Evolutionary conservation across 2,329 filamentous ascomycete genomes (phyloP).

Genomic region (Fusarium nanum): DNA sequence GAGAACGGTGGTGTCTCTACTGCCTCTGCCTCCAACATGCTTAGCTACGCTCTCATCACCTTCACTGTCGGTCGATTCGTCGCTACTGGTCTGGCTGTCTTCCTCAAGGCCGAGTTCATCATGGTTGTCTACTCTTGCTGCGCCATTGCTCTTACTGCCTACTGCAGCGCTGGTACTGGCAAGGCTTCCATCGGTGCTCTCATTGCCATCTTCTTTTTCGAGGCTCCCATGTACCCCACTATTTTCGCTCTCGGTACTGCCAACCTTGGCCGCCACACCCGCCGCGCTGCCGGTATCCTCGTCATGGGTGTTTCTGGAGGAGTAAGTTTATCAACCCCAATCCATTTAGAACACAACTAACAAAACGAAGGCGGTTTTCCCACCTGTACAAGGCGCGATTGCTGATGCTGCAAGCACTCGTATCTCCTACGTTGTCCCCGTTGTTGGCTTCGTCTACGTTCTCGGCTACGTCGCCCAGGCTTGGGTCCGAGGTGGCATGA

Average conservation of each 20-base stretch:
- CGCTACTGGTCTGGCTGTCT: conserved; percentile 71
- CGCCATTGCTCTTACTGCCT: conserved; percentile 69
- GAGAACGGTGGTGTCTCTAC: conserved; percentile 67
- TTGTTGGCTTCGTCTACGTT: conserved; percentile 43
- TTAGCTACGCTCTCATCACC: conserved; percentile 79
- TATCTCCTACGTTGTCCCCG: conserved; percentile 41
- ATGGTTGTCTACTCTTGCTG: conserved; percentile 71
- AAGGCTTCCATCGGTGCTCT: conserved; percentile 70
- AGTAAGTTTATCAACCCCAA: background rate
- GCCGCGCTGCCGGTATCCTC: conserved; percentile 78
- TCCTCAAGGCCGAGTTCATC: conserved; percentile 75
- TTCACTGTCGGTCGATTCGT: conserved; percentile 80
- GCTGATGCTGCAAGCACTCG: conserved; percentile 42
- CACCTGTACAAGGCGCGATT: conserved; percentile 36
- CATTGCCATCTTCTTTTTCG: conserved; percentile 79
- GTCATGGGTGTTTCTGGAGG: conserved; percentile 78
- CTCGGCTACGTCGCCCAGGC: conserved; percentile 34
- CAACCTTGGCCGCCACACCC: conserved; percentile 79
- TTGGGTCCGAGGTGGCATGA: conserved; percentile 39
- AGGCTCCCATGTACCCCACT: conserved; percentile 83
- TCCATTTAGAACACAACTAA: too few species aligned
- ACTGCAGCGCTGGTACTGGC: conserved; percentile 57
- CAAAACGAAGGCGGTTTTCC: conserved; percentile 55
- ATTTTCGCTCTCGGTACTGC: conserved; percentile 82
- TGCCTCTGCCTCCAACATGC: conserved; percentile 68